These are phyloP conservation scores for Aureobasidium zeae DNA, from an alignment of 2,329 filamentous ascomycete genomes.

Conservation along the genomic window DNA sequence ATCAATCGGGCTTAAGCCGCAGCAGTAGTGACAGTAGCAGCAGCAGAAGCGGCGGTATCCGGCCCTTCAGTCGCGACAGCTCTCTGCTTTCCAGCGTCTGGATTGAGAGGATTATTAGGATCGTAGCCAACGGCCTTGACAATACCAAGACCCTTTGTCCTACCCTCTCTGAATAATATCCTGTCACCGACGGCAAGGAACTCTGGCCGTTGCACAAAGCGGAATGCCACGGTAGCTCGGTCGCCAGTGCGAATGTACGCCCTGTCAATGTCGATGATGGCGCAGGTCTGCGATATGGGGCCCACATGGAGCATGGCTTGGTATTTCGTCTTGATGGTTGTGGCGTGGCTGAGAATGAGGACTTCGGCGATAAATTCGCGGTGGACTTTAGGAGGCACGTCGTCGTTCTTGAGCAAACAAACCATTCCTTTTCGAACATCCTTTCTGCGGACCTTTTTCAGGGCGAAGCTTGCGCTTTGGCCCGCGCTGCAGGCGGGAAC, in stretches of 20 bases:
- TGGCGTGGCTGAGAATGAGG: constrained; percentile 87
- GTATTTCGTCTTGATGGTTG: constrained; percentile 92
- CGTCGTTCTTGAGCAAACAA: constrained; percentile 66
- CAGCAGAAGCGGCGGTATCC: neutral
- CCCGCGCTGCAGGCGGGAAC: constrained; percentile 84
- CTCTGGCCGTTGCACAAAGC: constrained; percentile 88
- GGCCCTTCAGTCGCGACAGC: neutral
- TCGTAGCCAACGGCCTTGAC: constrained; percentile 90
- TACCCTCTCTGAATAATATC: constrained; percentile 84
- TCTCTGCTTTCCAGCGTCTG: constrained; percentile 25
- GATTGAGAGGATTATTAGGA: constrained; percentile 41
- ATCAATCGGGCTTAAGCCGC: too few species aligned
- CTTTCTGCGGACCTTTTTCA: constrained; percentile 78
- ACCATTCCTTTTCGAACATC: constrained; percentile 98
- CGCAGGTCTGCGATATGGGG: constrained; percentile 87
- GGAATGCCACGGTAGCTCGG: constrained; percentile 86
- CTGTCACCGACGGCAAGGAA: constrained; percentile 83
- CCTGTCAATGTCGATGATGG: constrained; percentile 96
- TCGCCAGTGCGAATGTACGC: constrained; percentile 91
- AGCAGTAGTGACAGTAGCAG: neutral
- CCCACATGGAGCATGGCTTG: constrained; percentile 98
- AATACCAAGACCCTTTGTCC: constrained; percentile 91
- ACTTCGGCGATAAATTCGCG: constrained; percentile 59
- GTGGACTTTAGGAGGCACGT: constrained; percentile 46
- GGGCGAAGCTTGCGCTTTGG: constrained; percentile 83